phyloP scores from a whole-genome alignment of 108 stramenopile genomes.

The Cyclotella baltica region DNA sequence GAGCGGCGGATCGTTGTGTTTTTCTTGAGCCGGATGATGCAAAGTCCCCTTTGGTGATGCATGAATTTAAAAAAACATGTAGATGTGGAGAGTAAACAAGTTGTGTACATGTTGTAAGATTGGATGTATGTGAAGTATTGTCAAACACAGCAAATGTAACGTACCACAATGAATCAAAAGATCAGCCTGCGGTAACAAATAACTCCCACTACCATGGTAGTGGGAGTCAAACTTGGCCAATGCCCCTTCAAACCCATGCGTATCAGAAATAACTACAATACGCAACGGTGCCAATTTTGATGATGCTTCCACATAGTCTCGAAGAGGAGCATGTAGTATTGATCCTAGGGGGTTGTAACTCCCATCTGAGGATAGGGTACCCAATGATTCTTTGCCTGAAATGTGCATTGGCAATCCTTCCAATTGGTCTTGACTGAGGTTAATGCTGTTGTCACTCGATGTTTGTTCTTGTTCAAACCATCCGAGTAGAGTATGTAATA shows the following conservation, averaged over 20 bases:
- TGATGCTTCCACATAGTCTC: conserved; percentile 4
- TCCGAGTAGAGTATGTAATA: conserved; percentile 22
- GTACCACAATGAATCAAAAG: conserved; percentile 73
- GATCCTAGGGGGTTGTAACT: conserved; percentile 30
- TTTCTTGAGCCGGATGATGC: conserved; percentile 52
- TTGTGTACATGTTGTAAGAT: neutral
- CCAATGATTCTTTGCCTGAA: neutral
- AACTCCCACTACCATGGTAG: conserved; percentile 19
- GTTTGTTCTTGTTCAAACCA: conserved; percentile 7
- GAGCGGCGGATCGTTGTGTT: conserved; percentile 40
- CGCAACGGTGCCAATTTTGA: conserved; percentile 42
- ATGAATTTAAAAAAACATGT: neutral
- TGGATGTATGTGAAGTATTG: neutral
- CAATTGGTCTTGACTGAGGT: neutral
- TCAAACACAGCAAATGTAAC: neutral
- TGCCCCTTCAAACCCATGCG: conserved; percentile 76
- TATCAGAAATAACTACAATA: conserved; percentile 72
- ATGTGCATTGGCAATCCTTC: conserved; percentile 1
- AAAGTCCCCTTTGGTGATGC: conserved; percentile 54
- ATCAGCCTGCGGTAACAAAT: conserved; percentile 67
- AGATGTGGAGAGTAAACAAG: too few relatives aligned
- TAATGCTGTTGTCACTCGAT: neutral
- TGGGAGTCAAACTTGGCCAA: conserved; percentile 27
- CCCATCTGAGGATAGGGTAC: neutral
- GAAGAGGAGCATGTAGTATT: conserved; percentile 25